These are phyloP conservation scores for Tuber microsphaerosporum DNA, from an alignment of 495 filamentous ascomycete genomes.

Conservation along the genomic window DNA sequence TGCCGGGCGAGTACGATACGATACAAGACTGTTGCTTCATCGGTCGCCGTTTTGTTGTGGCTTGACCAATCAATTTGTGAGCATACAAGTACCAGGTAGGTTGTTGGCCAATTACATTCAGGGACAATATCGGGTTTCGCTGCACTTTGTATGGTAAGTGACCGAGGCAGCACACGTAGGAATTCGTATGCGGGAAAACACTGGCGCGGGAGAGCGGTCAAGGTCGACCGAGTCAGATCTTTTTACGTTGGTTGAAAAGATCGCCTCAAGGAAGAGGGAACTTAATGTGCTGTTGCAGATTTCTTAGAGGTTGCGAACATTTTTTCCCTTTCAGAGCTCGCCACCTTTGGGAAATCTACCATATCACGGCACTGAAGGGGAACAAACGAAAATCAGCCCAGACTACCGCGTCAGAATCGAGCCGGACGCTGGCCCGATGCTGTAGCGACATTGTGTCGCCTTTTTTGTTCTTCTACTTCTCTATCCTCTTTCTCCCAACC, in stretches of 20 bases:
- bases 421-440: background rate
- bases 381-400: background rate
- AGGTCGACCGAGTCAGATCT: background rate
- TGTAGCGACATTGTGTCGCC: background rate
- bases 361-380: background rate
- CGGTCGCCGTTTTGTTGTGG: background rate
- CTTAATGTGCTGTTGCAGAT: background rate
- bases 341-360: background rate
- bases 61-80: background rate
- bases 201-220: background rate
- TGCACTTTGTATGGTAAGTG: background rate
- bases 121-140: too few species aligned
- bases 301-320: background rate
- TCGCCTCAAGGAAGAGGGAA: background rate
- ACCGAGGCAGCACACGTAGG: background rate
- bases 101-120: background rate
- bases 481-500: background rate
- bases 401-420: background rate
- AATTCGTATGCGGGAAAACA: background rate
- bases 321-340: background rate
- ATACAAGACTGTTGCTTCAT: background rate
- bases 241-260: background rate
- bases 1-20: background rate
- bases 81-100: background rate
- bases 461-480: background rate